Base-by-base conservation (phyloP, 495 filamentous ascomycete genomes). In the Aspergillus biplanus region DNA sequence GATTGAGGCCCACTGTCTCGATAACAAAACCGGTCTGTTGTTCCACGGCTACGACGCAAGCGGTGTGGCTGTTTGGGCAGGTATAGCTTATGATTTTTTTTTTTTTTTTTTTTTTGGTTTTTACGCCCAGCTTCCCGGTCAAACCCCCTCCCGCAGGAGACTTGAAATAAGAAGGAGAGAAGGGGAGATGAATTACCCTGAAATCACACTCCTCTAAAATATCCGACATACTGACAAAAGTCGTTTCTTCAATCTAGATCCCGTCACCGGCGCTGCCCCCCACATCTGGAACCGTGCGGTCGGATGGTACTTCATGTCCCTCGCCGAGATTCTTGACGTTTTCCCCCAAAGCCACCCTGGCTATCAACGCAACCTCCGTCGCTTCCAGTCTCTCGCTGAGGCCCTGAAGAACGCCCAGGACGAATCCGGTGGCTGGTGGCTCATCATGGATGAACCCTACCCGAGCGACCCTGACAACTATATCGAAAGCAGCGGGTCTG, bases 281-380 rank as follows among this genome's bases (percentile, higher is more conserved):
- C 64, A 62, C 18, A 44, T 66, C 39, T 66, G 64, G 64, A 33
- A 56, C 56, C 64, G 64, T 32, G 64, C 64, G 7, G 54, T 66
- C 6, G 64, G 64, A 21, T 66, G 64, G 64, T 66, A 66, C 55
- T 66, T 66, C 52, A 62, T 66, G 49, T 62, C 64, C 13, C 64
- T 63, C 4, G 39, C 59, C 7, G 59, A 66, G 34, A 35, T 66
- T 13, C 64, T 66, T 12, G 64, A 66, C 31, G 48, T 47, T 56
- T 66, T 66, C 50, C 64, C 64, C 4, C 56, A 50, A 18, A 33
- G 53, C 3, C 64, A 66, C 42, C 39, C 49, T 1, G 59, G 64
- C 16, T 63, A 53, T 47, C 46, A 59, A 4, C 39, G 44, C 9
- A 66, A 50, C 32, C 37, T 66, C 12, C n/a, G 15, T 2, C 64